phyloP scores from a whole-genome alignment of 768 basidiomycete species.

The Mycena venus region DNA sequence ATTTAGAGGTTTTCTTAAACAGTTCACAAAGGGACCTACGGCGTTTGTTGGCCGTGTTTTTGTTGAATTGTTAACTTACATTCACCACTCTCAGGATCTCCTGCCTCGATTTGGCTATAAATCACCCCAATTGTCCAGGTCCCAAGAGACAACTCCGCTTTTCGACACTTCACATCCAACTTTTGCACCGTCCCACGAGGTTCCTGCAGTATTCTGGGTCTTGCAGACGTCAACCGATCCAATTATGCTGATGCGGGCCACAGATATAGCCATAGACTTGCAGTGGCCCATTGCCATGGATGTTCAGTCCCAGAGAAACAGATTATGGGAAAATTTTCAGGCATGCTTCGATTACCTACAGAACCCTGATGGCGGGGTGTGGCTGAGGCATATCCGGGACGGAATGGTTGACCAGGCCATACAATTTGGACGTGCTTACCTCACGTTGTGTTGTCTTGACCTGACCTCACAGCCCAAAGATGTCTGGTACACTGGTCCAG shows the following conservation, averaged over 20 bases:
- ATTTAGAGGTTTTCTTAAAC: no score
- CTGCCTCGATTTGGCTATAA: no score
- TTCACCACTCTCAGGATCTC: no score
- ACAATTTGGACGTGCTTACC: background rate
- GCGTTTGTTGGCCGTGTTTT: no score
- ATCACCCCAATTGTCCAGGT: background rate
- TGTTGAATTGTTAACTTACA: no score
- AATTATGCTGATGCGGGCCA: background rate
- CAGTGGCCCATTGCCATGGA: no score
- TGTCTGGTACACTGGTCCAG: background rate
- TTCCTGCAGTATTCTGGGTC: no score
- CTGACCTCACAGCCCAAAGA: background rate
- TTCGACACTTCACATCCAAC: background rate
- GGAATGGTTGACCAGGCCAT: background rate
- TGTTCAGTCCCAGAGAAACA: background rate
- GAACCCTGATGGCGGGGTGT: background rate
- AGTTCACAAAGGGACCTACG: no score
- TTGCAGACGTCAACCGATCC: background rate
- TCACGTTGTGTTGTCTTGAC: background rate
- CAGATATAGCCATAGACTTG: background rate
- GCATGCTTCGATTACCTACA: background rate
- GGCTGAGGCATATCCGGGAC: background rate
- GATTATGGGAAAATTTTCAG: background rate
- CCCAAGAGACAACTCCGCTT: background rate
- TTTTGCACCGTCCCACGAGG: no score